phyloP scores from a whole-genome alignment of 164 flowering plant genomes.

The Chloranthus sessilifolius region DNA sequence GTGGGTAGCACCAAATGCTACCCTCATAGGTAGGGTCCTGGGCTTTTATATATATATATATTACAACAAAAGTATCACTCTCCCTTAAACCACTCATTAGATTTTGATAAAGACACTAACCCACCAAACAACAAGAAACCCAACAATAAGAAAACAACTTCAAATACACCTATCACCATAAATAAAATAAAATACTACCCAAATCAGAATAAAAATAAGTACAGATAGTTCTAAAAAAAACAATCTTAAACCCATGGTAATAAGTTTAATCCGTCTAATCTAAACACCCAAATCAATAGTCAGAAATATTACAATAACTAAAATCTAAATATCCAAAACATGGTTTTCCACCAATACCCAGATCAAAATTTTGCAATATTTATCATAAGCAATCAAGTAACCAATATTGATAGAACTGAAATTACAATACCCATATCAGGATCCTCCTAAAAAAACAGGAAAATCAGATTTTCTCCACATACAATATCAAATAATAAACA shows the following conservation, averaged over 20 bases:
- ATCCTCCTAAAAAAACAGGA: background rate
- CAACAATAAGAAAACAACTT: background rate
- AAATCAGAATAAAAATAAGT: background rate
- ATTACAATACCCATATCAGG: background rate
- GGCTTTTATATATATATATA: too few relatives aligned
- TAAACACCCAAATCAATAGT: too few relatives aligned
- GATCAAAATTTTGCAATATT: background rate
- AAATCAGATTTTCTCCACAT: background rate
- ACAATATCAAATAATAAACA: background rate
- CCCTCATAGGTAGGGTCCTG: too few relatives aligned
- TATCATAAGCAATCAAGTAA: background rate
- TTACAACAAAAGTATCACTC: too few relatives aligned
- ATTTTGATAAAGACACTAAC: too few relatives aligned
- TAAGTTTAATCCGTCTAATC: too few relatives aligned
- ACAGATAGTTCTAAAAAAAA: background rate
- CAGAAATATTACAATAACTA: background rate
- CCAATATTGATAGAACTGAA: background rate
- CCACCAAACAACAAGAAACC: background rate
- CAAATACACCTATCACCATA: background rate
- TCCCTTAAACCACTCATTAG: too few relatives aligned
- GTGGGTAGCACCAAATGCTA: too few relatives aligned
- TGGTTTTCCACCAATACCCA: background rate
- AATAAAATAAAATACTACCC: background rate
- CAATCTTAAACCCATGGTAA: background rate
- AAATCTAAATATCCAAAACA: slow-evolving; percentile 1